Evolutionary conservation across 78 protist genomes (phyloP).

Genomic region (Polysphondylium violaceum): DNA sequence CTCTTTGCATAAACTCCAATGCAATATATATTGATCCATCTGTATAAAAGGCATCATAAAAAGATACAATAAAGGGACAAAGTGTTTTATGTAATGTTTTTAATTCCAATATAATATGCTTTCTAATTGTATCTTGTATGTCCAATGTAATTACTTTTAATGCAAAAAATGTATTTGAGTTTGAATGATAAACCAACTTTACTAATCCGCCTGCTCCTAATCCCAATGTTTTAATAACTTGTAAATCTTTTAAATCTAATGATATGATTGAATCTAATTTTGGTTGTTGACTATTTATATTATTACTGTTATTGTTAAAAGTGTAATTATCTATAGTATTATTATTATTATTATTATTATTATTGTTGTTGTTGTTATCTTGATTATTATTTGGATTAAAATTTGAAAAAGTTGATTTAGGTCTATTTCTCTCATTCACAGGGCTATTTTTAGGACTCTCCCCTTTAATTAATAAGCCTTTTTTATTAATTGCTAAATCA

Average conservation of each 20-base stretch:
- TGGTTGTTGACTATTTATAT: not conserved
- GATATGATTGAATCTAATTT: not conserved
- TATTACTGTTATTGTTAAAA: not conserved
- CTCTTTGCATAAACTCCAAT: constrained; percentile 84
- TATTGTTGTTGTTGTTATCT: not conserved
- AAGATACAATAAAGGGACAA: constrained; percentile 68
- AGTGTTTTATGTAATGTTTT: constrained; percentile 80
- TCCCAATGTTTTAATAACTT: constrained; percentile 59
- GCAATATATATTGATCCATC: constrained; percentile 83
- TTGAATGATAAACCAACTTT: constrained; percentile 72
- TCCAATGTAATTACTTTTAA: constrained; percentile 82
- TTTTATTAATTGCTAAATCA: constrained; percentile 61
- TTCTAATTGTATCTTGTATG: constrained; percentile 77
- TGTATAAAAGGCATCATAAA: constrained; percentile 87
- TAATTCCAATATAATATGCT: constrained; percentile 85
- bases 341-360: not conserved
- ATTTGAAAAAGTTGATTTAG: constrained; percentile 7
- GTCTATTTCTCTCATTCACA: constrained; percentile 24
- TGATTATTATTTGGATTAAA: not conserved
- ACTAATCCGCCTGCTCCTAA: constrained; percentile 84
- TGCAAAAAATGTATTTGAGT: constrained; percentile 59
- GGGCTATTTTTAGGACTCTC: constrained; percentile 66
- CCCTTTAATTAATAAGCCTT: constrained; percentile 71
- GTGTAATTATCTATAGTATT: not conserved
- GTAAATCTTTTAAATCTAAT: constrained; percentile 73